Conservation (phyloP, 1,284 basidiomycete species). For the Sporisorium scitamineum region DNA sequence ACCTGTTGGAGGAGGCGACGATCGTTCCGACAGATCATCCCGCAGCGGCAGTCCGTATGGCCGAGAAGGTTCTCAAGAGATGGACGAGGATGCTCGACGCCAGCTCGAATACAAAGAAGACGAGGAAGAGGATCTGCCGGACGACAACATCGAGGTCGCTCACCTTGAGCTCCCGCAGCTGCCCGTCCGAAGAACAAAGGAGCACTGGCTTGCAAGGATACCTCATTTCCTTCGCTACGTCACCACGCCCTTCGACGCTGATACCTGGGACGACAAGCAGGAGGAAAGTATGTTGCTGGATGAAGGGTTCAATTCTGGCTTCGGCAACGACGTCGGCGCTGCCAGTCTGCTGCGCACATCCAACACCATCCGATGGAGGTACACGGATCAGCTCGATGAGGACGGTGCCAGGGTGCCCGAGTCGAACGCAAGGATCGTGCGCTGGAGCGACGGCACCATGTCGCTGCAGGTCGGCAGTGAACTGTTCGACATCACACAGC, state of each 20-base stretch:
- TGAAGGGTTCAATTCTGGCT: constrained; percentile 73
- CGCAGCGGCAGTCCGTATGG: constrained; percentile 41
- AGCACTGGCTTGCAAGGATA: constrained; percentile 63
- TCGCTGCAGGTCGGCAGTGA: constrained; percentile 88
- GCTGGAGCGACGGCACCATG: constrained; percentile 90
- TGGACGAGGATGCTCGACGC: constrained; percentile 44
- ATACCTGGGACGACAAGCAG: constrained; percentile 56
- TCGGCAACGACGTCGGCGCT: constrained; percentile 68
- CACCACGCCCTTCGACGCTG: constrained; percentile 54
- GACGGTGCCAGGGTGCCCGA: constrained; percentile 79
- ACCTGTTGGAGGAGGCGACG: constrained; percentile 21
- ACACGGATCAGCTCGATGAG: constrained; percentile 77
- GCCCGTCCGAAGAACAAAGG: constrained; percentile 62
- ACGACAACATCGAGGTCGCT: constrained; percentile 75
- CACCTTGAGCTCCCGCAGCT: constrained; percentile 56
- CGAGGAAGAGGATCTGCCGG: constrained; percentile 70
- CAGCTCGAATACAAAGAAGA: constrained; percentile 70
- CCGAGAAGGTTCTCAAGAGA: constrained; percentile 37
- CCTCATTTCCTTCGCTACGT: constrained; percentile 66
- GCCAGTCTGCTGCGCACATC: constrained; percentile 77
- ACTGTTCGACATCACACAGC: constrained; percentile 80
- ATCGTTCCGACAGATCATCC: constrained; percentile 29
- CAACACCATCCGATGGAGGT: constrained; percentile 90
- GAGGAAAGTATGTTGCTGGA: constrained; percentile 54
- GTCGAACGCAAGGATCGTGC: constrained; percentile 86